These are phyloP conservation scores for Andrographis paniculata DNA, from an alignment of 305 asterid species.

Conservation along the genomic window DNA sequence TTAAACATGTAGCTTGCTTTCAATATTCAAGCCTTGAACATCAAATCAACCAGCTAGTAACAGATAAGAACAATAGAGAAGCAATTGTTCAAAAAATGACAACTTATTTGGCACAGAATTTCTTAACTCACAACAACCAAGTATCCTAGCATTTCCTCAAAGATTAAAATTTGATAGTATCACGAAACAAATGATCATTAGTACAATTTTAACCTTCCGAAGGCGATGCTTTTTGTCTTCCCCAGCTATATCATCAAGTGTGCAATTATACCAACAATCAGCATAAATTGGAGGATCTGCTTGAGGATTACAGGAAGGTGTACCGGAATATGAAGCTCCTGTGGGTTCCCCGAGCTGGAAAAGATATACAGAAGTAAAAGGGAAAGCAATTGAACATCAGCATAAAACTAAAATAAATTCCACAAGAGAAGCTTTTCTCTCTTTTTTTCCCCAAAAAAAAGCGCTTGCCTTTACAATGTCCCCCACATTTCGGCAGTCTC, in stretches of 20 bases:
- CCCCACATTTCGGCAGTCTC: slow-evolving; percentile 66
- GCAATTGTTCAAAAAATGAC: no score
- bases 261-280: slow-evolving; percentile 84
- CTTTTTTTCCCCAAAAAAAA: background rate
- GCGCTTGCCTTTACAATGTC: slow-evolving; percentile 64
- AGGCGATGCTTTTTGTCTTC: slow-evolving; percentile 73
- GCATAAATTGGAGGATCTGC: slow-evolving; percentile 70
- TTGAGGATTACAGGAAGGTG: slow-evolving; percentile 68
- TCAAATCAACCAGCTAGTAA: background rate
- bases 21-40: slow-evolving; percentile 1
- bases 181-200: background rate
- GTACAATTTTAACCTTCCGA: slow-evolving; percentile 39
- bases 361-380: background rate
- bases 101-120: no score
- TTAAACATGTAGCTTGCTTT: background rate
- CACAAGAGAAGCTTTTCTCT: background rate
- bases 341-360: slow-evolving; percentile 73
- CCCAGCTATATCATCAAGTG: slow-evolving; percentile 64
- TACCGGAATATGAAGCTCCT: slow-evolving; percentile 62
- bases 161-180: background rate
- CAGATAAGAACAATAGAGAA: no score
- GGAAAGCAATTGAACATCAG: slow-evolving; percentile 2
- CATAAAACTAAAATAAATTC: background rate
- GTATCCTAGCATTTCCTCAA: background rate
- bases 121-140: background rate